Evolutionary conservation across 1,284 basidiomycete genomes (phyloP), one percentile per base, ranked within the genome.

Genomic region (Sporisorium graminicola): DNA sequence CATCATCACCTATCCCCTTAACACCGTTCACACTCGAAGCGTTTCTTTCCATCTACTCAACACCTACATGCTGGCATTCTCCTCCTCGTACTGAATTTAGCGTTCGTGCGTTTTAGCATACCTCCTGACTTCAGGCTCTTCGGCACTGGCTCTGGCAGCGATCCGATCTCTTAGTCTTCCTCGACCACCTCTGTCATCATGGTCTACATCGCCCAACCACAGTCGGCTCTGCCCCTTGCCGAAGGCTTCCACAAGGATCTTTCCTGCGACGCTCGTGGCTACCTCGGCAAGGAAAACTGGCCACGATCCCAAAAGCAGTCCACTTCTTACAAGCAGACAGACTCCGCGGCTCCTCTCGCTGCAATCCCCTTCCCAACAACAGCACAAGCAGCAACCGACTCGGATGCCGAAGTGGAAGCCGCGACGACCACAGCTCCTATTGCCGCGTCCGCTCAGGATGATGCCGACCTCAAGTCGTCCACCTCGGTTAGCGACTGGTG

Each of bases 401-500:
- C 66, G 43, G 72, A 74, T 47, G 55, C 51, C 33, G 62, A 74
- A 18, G 72, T 74, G 16, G 72, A 74, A 31, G 56, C 46, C 7
- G 66, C 55, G 6, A 65, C 54, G 5, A 54, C 53, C 10, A n/a
- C 65, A 6, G 71, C 62, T n/a, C 52, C 66, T 16, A 37, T 31
- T 50, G 20, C 24, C 37, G 66, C 52, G n/a, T 16, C 50, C 20
- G 20, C 56, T 10, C 31, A 47, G 3, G 65, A 66, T 24, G 65
- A 73, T 63, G 52, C 70, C 9, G 73, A 73, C 37, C 78, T 70
- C 44, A 64, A 59, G 55, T 74, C 63, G 8, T 66, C 69, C 47
- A 61, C 72, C n/a, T 71, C 75, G 50, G 65, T 80, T 20, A 69
- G 78, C 44, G 76, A 82, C 22, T 82, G 74, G 72, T 82, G 79